phyloP scores from a whole-genome alignment of 2,329 filamentous ascomycete species.

The Metarhizium robertsii region DNA sequence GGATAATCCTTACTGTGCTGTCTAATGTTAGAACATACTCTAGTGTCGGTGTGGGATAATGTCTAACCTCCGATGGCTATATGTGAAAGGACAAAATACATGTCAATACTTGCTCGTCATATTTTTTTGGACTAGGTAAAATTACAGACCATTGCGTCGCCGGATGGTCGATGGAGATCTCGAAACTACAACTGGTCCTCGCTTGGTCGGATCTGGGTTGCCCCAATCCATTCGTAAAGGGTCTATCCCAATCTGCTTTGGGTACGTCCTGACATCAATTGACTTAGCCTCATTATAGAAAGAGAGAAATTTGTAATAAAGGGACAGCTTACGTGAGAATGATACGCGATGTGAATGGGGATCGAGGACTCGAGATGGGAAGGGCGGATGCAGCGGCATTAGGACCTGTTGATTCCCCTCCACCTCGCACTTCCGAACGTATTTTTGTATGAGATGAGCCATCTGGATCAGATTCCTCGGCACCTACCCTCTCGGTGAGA shows the following conservation, averaged over 20 bases:
- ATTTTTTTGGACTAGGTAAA: not conserved
- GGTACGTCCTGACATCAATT: conserved; percentile 57
- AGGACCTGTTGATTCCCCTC: not conserved
- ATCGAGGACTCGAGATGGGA: conserved; percentile 25
- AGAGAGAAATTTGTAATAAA: not conserved
- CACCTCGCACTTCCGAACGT: not conserved
- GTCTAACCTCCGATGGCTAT: conserved; percentile 48
- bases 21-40: conserved; percentile 3
- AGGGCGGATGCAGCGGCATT: not conserved
- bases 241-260: conserved; percentile 87
- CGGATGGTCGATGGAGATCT: conserved; percentile 66
- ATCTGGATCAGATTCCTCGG: conserved; percentile 5
- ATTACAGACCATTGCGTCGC: conserved; percentile 62
- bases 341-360: conserved; percentile 43
- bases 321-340: conserved; percentile 38
- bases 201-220: conserved; percentile 58
- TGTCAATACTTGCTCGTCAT: not conserved
- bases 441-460: conserved; percentile 4
- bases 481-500: conserved; percentile 22
- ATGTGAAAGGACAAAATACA: not conserved
- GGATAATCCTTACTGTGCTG: conserved; percentile 25
- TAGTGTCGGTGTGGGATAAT: not conserved
- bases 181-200: conserved; percentile 85
- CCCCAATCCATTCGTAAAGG: conserved; percentile 88
- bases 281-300: not conserved